Evolutionary conservation across 768 basidiomycete species (phyloP), one percentile per base, ranked within the genome.

Genomic region (Lactarius pseudohatsudake): DNA sequence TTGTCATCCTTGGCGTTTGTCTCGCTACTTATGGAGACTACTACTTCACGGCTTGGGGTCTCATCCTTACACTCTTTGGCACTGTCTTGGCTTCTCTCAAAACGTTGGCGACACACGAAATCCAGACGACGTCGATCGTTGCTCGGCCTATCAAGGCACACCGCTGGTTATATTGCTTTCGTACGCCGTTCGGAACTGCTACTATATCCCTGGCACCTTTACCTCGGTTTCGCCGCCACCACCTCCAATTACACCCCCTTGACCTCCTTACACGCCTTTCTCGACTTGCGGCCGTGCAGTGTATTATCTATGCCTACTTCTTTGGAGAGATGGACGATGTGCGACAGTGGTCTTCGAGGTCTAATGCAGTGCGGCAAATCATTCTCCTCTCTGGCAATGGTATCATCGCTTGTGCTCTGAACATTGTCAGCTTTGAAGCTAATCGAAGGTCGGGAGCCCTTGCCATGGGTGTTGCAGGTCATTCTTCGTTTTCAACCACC

Each of bases 11-110:
- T 1, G 96, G 97, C 16, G 97, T 99, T 15, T 93, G 87, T 5
- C 86, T 99, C 60, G 94, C 97, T 15, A 97, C 95, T 7, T 96
- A 94, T 64, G 97, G 96, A 62, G 96, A 98, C 74, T 98, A 97
- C 77, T 90, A 93, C 72, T 97, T 90, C 77, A 97, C 94, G 1
- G 76, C 81, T 2, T 86, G 85, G 76, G 97, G 97, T 5, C 85
- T 98, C 65, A 71, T 92, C 73, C 82, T 99, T 26, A 98, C 97
- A 0, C 82, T 99, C 16, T 77, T 95, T 20, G 97, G 97, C 54
- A 94, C 96, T 0, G 75, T 96, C 61, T 85, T 99, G 43, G 97
- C 97, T 6, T 90, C 97, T 9, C 78, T 97, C 62, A 98, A 98
- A 76, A 97, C 96, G 0, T 89, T 98, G 55, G 85, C 89, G 70